These are phyloP conservation scores for Adiantum capillusveneris DNA, from an alignment of 75 land plant genomes.

Conservation along the genomic window DNA sequence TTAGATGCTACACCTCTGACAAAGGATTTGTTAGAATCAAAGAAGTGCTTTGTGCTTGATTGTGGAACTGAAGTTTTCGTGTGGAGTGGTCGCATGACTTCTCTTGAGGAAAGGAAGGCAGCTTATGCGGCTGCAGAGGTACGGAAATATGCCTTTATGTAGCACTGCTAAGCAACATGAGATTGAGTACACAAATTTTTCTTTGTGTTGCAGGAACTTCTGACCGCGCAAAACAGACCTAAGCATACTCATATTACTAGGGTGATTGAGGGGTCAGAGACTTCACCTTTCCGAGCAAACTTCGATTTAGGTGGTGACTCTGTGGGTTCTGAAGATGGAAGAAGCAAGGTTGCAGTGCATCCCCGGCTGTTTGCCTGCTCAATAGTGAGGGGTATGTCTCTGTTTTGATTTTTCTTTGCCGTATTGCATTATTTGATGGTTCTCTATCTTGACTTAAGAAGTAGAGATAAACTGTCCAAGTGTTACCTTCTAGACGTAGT, in stretches of 20 bases:
- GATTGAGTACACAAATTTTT: no score
- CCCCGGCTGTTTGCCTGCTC: slow-evolving; percentile 75
- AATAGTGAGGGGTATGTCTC: slow-evolving; percentile 48
- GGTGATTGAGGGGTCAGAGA: slow-evolving; percentile 93
- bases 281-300: slow-evolving; percentile 64
- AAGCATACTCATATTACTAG: slow-evolving; percentile 57
- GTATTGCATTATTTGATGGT: no score
- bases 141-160: slow-evolving; percentile 14
- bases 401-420: no score
- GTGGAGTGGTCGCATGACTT: slow-evolving; percentile 89
- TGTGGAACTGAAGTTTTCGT: slow-evolving; percentile 76
- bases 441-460: no score
- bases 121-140: slow-evolving; percentile 71
- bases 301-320: slow-evolving; percentile 49
- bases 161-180: no score
- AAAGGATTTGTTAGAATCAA: slow-evolving; percentile 68
- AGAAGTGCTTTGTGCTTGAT: slow-evolving; percentile 80
- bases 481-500: no score
- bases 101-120: slow-evolving; percentile 76
- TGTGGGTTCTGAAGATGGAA: slow-evolving; percentile 79
- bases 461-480: no score
- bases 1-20: slow-evolving; percentile 47
- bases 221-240: slow-evolving; percentile 32
- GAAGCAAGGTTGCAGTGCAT: slow-evolving; percentile 81
- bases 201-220: slow-evolving; percentile 46